Base-by-base conservation (phyloP, 2,329 filamentous ascomycete species). In the Botrytis fabae region DNA sequence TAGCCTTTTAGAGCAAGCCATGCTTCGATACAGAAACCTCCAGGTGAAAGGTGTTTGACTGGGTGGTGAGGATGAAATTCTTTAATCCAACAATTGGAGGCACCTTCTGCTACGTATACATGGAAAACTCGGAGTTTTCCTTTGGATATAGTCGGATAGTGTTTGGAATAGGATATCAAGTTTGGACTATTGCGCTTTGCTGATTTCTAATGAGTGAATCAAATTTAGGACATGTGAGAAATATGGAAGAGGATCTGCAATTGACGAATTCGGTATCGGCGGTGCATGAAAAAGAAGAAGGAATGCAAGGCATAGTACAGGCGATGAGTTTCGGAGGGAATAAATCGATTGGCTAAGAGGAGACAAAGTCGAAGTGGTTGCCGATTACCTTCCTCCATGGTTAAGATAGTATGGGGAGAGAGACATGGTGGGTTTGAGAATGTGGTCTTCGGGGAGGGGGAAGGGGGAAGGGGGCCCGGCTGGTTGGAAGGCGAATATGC, bases 311-410 rank as follows among this genome's bases (percentile, higher is more conserved):
- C 78, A 46, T 64, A 71, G 75, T 79, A 80, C 16, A 80, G 42
- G 0, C 78, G 76, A 0, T 76, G 76, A 12, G 76, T 48, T 74
- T 80, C 78, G 32, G 76, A 74, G 75, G 79, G 77, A 28, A 80
- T 75, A 68, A 78, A 77, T 14, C 69, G 70, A 71, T 71, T 76
- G 25, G 75, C 73, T n/a, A 79, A 75, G 42, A 80, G 76, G 16
- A 80, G 75, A 54, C 73, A 68, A n/a, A 74, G 71, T 4, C 78
- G 79, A 40, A 68, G 78, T 44, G 71, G 65, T 4, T 66, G 65
- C 1, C 35, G 2, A 10, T 28, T 44, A 14, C 42, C 20, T 16
- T 16, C 28, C 20, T 44, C 20, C 12, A 8, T 7, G 2, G 28
- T 25, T 38, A 4, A 65, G 44, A 12, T 48, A 22, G 28, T 38